A percentile compares a stretch with the other conserved stretches of the same genome.
Conservation (phyloP, 441 rosid genomes). For the Corymbia citriodora region DNA sequence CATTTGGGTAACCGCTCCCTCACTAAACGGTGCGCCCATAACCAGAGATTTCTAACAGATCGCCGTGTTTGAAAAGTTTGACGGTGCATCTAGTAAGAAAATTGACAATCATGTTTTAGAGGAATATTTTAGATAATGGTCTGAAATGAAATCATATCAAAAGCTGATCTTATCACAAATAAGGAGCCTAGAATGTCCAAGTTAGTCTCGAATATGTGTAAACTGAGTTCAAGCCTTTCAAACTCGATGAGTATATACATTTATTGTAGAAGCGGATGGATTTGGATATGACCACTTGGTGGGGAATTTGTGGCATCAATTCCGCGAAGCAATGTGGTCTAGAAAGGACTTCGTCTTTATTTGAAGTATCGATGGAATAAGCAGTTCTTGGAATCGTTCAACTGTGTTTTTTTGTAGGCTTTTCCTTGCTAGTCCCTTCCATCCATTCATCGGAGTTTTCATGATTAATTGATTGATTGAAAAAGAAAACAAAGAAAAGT, state of each 20-base stretch:
- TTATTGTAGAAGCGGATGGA: not conserved
- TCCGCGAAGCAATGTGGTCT: not conserved
- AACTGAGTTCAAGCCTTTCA: not conserved
- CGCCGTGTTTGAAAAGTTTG: not conserved
- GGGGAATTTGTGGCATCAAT: not conserved
- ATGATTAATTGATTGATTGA: not conserved
- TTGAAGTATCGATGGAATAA: not conserved
- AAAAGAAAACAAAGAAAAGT: not conserved
- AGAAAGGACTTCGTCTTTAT: not conserved
- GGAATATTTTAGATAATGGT: not conserved
- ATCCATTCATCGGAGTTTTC: not conserved
- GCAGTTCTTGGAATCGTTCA: not conserved
- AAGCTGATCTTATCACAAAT: not conserved
- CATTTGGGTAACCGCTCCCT: not conserved
- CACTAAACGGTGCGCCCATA: not conserved
- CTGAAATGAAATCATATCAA: accelerated
- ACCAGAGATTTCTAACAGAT: not conserved
- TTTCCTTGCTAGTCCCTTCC: not conserved
- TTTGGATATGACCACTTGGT: not conserved
- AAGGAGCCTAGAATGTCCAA: accelerated
- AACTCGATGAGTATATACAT: accelerated
- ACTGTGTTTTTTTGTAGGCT: not conserved
- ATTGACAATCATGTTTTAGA: not conserved
- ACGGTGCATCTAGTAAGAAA: not conserved
- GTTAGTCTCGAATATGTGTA: not conserved